Base-by-base conservation (phyloP, 2,329 filamentous ascomycete genomes). In the Aspergillus oerlinghausenensis region DNA sequence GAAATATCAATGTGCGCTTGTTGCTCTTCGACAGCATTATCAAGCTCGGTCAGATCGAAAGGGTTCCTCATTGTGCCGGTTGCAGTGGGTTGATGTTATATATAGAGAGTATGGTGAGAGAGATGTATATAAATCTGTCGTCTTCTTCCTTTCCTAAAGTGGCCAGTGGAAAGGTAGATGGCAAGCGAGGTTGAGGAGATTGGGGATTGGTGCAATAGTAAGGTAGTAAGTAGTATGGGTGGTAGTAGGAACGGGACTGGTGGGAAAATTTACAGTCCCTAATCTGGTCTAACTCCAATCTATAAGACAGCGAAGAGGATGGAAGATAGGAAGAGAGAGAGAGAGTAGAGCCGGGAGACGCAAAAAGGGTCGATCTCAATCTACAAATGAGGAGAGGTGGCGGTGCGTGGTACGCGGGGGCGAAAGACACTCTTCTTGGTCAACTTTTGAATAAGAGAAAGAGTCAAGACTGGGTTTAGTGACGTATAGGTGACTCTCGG, bases 21-120 rank as follows among this genome's bases (percentile, higher is more conserved):
- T 21, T 63, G 57, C 42, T 66, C 55, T 58, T 52, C 63, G 8
- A 66, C 55, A 26, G 64, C 56, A 26, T 63, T 54, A 52, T 63
- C 61, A 28, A 64, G 56, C 23, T 63, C 65, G 38, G 69, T 65
- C 60, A 72, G 63, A 49, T 72, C 69, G 52, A 72, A 72, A 25
- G 70, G 70, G 55, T 72, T 72, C 23, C 65, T 62, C 62, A 64
- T 64, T 26, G 50, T 62, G 51, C 28, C 43, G 51, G 26, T 56
- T 28, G 51, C 51, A 53, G 38, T 47, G 50, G 52, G 48, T 54
- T 55, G 32, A 49, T 47, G 50, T 14, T 49, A 50, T 51, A 25
- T 50, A 47, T 35, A 32, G 50, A 7, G 17, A 14, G 32, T 29
- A 9, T 10, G 28, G 6, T 4, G 11, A 49, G 32, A n/a, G 48